Base-by-base conservation (phyloP, 176 grass and related monocot genomes). In the Ananas comosus region DNA sequence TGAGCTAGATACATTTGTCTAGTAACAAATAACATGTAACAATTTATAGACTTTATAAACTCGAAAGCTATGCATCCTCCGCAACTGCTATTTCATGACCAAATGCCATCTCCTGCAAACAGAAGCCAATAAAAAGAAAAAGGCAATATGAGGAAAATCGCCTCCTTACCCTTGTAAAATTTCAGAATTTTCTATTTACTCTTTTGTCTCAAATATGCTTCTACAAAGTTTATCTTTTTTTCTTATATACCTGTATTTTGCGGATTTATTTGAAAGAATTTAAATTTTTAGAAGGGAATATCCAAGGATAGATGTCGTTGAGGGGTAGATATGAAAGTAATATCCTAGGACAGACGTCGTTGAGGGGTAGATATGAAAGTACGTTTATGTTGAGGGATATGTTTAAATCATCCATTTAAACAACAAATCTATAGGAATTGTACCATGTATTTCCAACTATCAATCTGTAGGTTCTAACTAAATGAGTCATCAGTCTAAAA, bases 21-120 rank as follows among this genome's bases (percentile, higher is more conserved):
- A 9, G 19, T 59, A 17, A 16, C 14, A 59, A 14, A 21, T n/a
- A 17, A 59, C 54, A 59, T n/a, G 14, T 59, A 59, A 8, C 19
- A 18, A 19, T 6, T 17, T 59, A 14, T 17, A 18, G 13, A 2
- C 16, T 3, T 17, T 8, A 1, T 17, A 21, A 58, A 9, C 12
- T 58, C 18, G 4, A 58, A 58, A 59, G 0, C 68, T 69, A 69
- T 16, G 59, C 67, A 17, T 48, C 59, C 17, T 76, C 66, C 12
- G 29, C 42, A 51, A 82, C 71, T 27, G 69, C 65, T 64, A 72
- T 65, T 68, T 96, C 83, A 52, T 61, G 28, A 4, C 85, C 78
- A 42, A 79, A 56, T 13, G 68, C 53, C n/a, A 76, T 85, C 75
- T 91, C 85, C 88, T 96, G 56, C 77, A 68, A 53, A 79, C 50